Base-by-base conservation (phyloP, 176 grass and related monocot genomes). In the Aegilops umbellulata region DNA sequence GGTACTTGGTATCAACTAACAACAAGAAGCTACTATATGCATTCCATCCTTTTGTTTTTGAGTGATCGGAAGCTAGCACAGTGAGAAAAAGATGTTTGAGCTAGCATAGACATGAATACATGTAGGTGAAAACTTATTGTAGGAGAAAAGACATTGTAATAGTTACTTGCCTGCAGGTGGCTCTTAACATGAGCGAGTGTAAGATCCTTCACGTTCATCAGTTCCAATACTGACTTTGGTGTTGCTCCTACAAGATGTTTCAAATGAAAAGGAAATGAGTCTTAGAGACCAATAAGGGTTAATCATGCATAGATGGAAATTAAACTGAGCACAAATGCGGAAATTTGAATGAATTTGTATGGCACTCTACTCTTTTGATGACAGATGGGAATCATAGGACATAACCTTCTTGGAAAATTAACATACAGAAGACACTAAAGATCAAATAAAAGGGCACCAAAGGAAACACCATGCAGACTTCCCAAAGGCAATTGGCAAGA, bases 151-250 rank as follows among this genome's bases (percentile, higher is more conserved):
- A 13, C 39, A 61, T 19, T 64, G 22, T 58, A 6, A 57, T 11
- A 47, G 24, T 62, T 68, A 84, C 57, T 80, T 92, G 88, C 97
- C 93, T 98, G 97, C 76, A 98, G 88, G 85, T 98, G 97, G 76
- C 97, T 98, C 89, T 98, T 98, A 29, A 98, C 93, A 92, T 98
- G 96, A 83, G 96, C 93, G 16, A 98, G 88, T 84, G 97, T 98
- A 80, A 98, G 96, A 94, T 98, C 96, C 83, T 98, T 98, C 69
- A 98, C 92, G 80, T 95, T 98, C 97, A 98, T 98, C 92, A 98
- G 87, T 86, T 98, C 97, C 88, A 98, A 82, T 22, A 98, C 94
- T 70, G 97, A 98, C 88, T 98, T 98, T 74, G 97, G 97, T 74
- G 97, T 98, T 84, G 94, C 97, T 83, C 97, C 97, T 98, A 75